Percentiles rank a stretch among this genome's conserved stretches.
These are phyloP conservation scores for Beauveria medogensis DNA, from an alignment of 2,329 filamentous ascomycete genomes.

Conservation along the genomic window DNA sequence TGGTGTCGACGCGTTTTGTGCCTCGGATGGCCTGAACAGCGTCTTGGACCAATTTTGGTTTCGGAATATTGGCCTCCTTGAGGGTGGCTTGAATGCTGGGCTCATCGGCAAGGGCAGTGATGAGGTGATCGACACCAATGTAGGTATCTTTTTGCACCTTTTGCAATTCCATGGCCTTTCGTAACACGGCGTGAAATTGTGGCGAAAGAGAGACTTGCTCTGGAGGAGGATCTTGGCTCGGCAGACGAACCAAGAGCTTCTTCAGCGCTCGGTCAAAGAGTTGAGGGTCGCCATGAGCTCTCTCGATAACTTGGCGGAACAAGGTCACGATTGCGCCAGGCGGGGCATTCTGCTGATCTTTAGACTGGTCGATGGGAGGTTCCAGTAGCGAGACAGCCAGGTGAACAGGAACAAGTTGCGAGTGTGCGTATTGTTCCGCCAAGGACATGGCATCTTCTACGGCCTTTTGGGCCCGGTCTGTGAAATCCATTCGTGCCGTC, in stretches of 20 bases:
- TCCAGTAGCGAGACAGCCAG: constrained; percentile 77
- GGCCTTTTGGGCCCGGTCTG: constrained; percentile 83
- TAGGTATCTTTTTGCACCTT: constrained; percentile 97
- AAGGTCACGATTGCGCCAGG: constrained; percentile 61
- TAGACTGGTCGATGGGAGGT: constrained; percentile 65
- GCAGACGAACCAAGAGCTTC: constrained; percentile 81
- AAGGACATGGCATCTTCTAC: constrained; percentile 81
- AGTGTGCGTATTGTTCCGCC: constrained; percentile 83
- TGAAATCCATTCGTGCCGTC: constrained; percentile 81
- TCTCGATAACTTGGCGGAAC: constrained; percentile 89
- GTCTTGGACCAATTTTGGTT: constrained; percentile 79
- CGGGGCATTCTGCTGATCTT: constrained; percentile 72
- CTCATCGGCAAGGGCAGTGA: constrained; percentile 78
- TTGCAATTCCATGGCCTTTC: constrained; percentile 79
- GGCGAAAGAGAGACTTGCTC: constrained; percentile 80
- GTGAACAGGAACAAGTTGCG: constrained; percentile 84
- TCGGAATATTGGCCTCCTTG: constrained; percentile 83
- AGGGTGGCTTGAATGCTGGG: constrained; percentile 62
- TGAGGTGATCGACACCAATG: constrained; percentile 91
- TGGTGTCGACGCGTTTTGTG: constrained; percentile 88
- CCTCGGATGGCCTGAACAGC: constrained; percentile 90
- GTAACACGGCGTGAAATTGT: constrained; percentile 71
- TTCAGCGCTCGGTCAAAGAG: constrained; percentile 82
- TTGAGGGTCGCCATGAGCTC: constrained; percentile 87
- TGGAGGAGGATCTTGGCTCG: constrained; percentile 90